phyloP scores from a whole-genome alignment of 1,284 basidiomycete genomes.

The Bjerkandera adusta region DNA sequence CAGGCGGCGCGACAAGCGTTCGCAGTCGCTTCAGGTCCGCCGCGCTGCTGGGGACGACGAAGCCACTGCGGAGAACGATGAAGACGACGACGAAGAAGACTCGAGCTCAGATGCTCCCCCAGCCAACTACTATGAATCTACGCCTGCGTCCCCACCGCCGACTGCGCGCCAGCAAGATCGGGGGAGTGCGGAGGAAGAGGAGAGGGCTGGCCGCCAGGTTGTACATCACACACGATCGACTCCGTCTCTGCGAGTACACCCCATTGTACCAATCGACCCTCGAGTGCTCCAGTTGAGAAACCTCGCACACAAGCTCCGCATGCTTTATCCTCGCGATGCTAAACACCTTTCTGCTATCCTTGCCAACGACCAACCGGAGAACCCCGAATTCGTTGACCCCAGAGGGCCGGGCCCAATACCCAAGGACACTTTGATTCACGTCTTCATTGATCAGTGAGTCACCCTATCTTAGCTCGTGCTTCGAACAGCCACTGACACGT shows the following conservation, averaged over 20 bases:
- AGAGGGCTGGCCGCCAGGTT: conserved; percentile 18
- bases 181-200: conserved; percentile 17
- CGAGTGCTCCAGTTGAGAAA: conserved; percentile 50
- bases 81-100: conserved; percentile 24
- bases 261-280: conserved; percentile 44
- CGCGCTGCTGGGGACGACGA: conserved; percentile 19
- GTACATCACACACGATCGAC: conserved; percentile 45
- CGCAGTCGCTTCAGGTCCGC: conserved; percentile 21
- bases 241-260: conserved; percentile 35
- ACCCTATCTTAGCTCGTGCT: conserved; percentile 9
- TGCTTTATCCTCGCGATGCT: conserved; percentile 55
- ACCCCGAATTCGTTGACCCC: conserved; percentile 46
- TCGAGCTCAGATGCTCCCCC: conserved; percentile 41
- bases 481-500: conserved; percentile 1
- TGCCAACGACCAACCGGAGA: conserved; percentile 36
- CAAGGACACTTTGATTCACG: conserved; percentile 67
- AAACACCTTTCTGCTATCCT: conserved; percentile 44
- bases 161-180: conserved; percentile 21
- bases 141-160: conserved; percentile 35
- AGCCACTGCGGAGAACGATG: conserved; percentile 21
- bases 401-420: conserved; percentile 45
- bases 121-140: conserved; percentile 34
- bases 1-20: conserved; percentile 41
- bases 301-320: conserved; percentile 54
- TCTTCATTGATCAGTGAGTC: conserved; percentile 82